These are phyloP conservation scores for Hypoxylon sp. DNA, from an alignment of 2,329 filamentous ascomycete genomes.

Conservation along the genomic window DNA sequence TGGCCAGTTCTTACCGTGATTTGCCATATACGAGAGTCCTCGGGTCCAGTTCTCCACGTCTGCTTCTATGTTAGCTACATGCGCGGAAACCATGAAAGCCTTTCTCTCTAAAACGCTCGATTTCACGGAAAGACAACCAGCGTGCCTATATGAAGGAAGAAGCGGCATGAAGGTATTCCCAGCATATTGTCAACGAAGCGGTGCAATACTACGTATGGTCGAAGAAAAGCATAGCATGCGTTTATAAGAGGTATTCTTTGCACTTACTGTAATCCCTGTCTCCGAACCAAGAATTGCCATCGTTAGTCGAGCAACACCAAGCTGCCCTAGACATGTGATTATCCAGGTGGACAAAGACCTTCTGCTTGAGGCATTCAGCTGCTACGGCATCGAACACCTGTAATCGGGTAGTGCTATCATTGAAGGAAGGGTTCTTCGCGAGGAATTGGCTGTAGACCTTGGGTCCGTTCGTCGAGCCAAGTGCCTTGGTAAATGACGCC, in stretches of 20 bases:
- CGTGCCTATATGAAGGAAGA: background rate
- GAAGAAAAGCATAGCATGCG: background rate
- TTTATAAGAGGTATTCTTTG: background rate
- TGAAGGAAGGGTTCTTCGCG: constrained; percentile 70
- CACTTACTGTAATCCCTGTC: constrained; percentile 67
- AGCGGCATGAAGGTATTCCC: background rate
- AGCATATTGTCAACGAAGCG: background rate
- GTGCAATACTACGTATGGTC: background rate
- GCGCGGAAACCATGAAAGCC: background rate
- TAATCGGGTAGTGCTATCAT: constrained; percentile 62
- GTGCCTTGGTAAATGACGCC: constrained; percentile 61
- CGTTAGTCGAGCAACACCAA: constrained; percentile 70
- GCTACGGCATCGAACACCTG: constrained; percentile 74
- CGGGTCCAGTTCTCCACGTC: constrained; percentile 71
- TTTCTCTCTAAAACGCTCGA: background rate
- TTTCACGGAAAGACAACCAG: background rate
- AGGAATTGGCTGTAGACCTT: constrained; percentile 66
- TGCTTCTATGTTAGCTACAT: constrained; percentile 23
- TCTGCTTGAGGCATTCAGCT: constrained; percentile 67
- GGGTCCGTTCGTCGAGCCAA: constrained; percentile 68
- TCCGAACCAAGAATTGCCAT: constrained; percentile 74
- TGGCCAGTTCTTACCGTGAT: constrained; percentile 66
- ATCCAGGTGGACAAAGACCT: constrained; percentile 72
- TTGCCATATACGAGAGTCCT: constrained; percentile 72
- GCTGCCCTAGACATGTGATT: constrained; percentile 72